Base-by-base conservation (phyloP, 164 flowering plant species). In the Aristolochia fimbriata region DNA sequence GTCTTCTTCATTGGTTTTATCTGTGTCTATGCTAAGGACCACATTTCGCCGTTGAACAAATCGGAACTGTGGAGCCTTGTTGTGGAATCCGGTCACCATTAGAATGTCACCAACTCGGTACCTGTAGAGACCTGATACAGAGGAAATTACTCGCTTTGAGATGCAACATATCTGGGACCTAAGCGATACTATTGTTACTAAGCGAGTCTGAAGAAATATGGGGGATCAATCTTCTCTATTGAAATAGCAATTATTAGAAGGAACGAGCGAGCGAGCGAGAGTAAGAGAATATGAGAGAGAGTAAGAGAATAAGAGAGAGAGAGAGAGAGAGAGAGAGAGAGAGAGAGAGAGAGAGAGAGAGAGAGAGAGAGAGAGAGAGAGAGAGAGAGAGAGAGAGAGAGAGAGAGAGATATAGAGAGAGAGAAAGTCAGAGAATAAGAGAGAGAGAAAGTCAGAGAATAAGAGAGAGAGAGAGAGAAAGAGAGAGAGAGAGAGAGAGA, bases 71-170 rank as follows among this genome's bases (percentile, higher is more conserved):
- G 91, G 91, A 0, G 91, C 81, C 45, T 78, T 72, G 78, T 85
- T 82, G 69, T 84, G 75, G 76, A 84, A 84, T 56, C 90, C 90
- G 2, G 86, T 73, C 33, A 82, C 90, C 68, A 71, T 59, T 0
- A 85, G 77, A 25, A 85, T 72, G 66, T 85, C 91, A 1, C 86
- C 87, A 19, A 85, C 87, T 62, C 82, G 62, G 63, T 85, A 85
- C 15, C 87, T 74, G 58, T 81, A 85, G n/a, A 84, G 73, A 1
- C 85, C 90, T 81, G 74, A 54, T 65, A 64, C 59, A 64, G 47
- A 55, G 60, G 43, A 30, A n/a, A 55, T 21, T 7, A 22, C 6
- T 23, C 23, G 15, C 16, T 16, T 52, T 23, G 56, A 3, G 23
- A 16, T 8, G 10, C 15, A 37, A 37, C 1, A 37, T 37, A 37